Percentiles rank a stretch among this genome's conserved stretches.
phyloP scores from a whole-genome alignment of 495 filamentous ascomycete species.

The Penicillium riverlandense region DNA sequence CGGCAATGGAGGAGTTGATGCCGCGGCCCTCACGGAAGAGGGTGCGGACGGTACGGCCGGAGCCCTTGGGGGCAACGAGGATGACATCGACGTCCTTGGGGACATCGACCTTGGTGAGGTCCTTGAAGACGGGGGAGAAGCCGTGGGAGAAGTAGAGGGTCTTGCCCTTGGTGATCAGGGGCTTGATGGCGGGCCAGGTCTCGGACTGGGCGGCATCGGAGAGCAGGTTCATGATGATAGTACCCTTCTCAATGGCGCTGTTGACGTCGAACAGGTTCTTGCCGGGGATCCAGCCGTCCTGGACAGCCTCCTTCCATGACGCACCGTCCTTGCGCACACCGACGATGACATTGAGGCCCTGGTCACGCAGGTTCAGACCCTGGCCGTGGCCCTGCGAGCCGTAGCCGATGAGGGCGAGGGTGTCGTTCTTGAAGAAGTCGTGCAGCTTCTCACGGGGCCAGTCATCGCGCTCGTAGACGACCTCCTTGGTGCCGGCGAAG shows the following conservation, averaged over 20 bases:
- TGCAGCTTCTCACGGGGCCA: conserved; percentile 98
- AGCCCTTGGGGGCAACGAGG: conserved; percentile 97
- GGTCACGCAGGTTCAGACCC: conserved; percentile 98
- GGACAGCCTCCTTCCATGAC: conserved; percentile 93
- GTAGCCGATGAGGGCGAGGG: conserved; percentile 97
- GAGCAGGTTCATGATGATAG: conserved; percentile 98
- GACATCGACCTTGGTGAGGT: conserved; percentile 96
- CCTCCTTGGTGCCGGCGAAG: conserved; percentile 89
- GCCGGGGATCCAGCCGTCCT: conserved; percentile 97
- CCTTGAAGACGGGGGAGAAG: conserved; percentile 99
- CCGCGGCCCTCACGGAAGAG: conserved; percentile 97
- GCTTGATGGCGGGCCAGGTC: conserved; percentile 98
- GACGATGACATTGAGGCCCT: conserved; percentile 96
- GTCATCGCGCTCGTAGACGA: conserved; percentile 94
- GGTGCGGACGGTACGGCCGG: conserved; percentile 93
- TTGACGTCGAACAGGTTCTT: conserved; percentile 97
- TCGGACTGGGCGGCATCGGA: conserved; percentile 94
- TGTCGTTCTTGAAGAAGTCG: conserved; percentile 99
- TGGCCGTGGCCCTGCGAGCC: conserved; percentile 98
- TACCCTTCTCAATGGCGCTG: conserved; percentile 88
- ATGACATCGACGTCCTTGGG: conserved; percentile 95
- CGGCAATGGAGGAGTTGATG: conserved; percentile 98
- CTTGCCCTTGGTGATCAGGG: conserved; percentile 97
- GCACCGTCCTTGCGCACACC: conserved; percentile 97
- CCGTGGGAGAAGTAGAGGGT: conserved; percentile 99